phyloP scores from a whole-genome alignment of 2,329 filamentous ascomycete genomes.

The Colletotrichum agaves region DNA sequence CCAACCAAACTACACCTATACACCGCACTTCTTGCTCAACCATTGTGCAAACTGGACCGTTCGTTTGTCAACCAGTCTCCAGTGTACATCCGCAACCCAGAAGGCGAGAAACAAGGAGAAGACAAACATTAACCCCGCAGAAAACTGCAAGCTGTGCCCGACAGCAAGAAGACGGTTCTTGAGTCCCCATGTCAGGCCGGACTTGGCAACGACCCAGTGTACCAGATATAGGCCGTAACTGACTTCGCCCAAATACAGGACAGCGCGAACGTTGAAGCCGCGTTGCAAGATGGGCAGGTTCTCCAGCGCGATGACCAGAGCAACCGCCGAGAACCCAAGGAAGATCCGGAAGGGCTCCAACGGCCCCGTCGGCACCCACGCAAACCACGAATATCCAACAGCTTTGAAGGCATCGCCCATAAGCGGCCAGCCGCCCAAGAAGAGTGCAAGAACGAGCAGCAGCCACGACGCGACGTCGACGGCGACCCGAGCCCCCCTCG shows the following conservation, averaged over 20 bases:
- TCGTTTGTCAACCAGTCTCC: conserved; percentile 6
- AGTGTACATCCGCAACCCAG: conserved; percentile 10
- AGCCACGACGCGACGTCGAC: not conserved
- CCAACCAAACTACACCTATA: not conserved
- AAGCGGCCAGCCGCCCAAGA: conserved; percentile 25
- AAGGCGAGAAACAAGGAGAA: not conserved
- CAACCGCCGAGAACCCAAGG: conserved; percentile 7
- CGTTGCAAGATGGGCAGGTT: conserved; percentile 55
- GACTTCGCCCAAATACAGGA: conserved; percentile 70
- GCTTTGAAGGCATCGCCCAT: conserved; percentile 9
- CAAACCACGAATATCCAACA: conserved; percentile 29
- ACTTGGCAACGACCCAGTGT: conserved; percentile 56
- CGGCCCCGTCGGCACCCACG: conserved; percentile 23
- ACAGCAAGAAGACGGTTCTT: not conserved
- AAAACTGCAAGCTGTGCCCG: not conserved
- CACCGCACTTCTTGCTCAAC: conserved; percentile 10
- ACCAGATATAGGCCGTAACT: conserved; percentile 73
- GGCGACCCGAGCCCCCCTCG: not conserved
- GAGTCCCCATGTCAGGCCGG: not conserved
- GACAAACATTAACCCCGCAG: not conserved
- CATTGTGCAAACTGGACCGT: conserved; percentile 8
- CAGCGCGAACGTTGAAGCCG: conserved; percentile 68
- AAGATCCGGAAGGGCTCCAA: not conserved
- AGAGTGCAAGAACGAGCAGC: not conserved
- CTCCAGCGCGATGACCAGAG: conserved; percentile 18